These are phyloP conservation scores for Pelargonium myrrhifolium DNA, from an alignment of 441 rosid species.

Conservation along the genomic window DNA sequence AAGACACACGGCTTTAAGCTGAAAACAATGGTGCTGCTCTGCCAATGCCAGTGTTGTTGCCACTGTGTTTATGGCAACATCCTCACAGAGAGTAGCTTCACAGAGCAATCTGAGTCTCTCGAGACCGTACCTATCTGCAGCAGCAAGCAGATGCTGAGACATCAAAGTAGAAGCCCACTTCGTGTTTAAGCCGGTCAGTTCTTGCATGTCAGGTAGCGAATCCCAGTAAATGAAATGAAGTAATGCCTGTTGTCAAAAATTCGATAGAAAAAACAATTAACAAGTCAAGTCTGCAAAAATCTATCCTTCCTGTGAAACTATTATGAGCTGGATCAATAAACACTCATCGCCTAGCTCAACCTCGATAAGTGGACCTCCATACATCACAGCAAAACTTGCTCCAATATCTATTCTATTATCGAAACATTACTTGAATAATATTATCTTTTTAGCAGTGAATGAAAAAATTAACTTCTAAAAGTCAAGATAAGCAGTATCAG, in stretches of 20 bases:
- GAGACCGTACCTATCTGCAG: slow-evolving; percentile 82
- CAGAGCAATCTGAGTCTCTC: slow-evolving; percentile 70
- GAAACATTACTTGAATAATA: neutral
- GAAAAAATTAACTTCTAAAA: neutral
- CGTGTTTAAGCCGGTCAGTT: slow-evolving; percentile 56
- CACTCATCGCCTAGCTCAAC: neutral
- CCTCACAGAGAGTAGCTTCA: slow-evolving; percentile 68
- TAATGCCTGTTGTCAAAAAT: slow-evolving; percentile 47
- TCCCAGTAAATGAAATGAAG: slow-evolving; percentile 88
- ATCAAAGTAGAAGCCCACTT: slow-evolving; percentile 77
- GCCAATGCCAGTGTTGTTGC: slow-evolving; percentile 86
- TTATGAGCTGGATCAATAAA: neutral
- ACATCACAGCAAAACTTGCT: neutral
- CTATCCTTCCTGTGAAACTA: no score
- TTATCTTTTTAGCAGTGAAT: neutral
- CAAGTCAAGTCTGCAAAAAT: neutral
- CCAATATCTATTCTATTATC: neutral
- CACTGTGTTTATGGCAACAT: slow-evolving; percentile 68
- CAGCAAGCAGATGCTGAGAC: slow-evolving; percentile 87
- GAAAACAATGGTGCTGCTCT: slow-evolving; percentile 86
- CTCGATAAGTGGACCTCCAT: neutral
- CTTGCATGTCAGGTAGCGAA: slow-evolving; percentile 67
- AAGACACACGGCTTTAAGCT: slow-evolving; percentile 70
- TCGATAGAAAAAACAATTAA: slow-evolving; percentile 7
- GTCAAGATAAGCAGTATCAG: neutral